A percentile compares a stretch with the other conserved stretches of the same genome.
Evolutionary conservation across 345 rosid species (phyloP).

Genomic region (Hevea brasiliensis): DNA sequence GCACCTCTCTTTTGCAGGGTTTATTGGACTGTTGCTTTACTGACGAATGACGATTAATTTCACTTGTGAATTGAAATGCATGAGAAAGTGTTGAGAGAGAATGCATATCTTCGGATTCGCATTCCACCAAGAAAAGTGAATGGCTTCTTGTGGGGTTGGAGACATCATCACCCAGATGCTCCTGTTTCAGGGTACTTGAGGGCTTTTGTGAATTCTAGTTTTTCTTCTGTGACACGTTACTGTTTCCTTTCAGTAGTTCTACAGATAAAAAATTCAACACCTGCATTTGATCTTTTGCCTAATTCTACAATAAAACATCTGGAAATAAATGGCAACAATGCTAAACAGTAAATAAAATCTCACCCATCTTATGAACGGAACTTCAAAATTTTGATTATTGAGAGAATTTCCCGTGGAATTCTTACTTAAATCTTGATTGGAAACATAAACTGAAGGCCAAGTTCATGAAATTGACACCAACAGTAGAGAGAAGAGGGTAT

Average conservation of each 20-base stretch:
- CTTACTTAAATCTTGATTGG: conserved; percentile 17
- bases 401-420: conserved; percentile 12
- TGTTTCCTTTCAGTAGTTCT: background rate
- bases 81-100: background rate
- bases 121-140: conserved; percentile 3
- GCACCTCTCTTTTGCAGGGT: too few relatives aligned
- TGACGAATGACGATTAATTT: background rate
- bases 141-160: conserved; percentile 20
- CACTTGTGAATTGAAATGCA: background rate
- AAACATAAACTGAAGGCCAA: conserved; percentile 24
- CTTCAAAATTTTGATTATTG: conserved; percentile 7
- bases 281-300: background rate
- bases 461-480: conserved; percentile 17
- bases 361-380: too few relatives aligned
- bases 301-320: too few relatives aligned
- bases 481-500: background rate
- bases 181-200: conserved; percentile 6
- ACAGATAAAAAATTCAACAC: background rate
- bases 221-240: background rate
- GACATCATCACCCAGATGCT: conserved; percentile 16
- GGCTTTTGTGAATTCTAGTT: conserved; percentile 6
- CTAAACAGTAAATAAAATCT: background rate
- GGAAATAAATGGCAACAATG: too few relatives aligned
- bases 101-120: conserved; percentile 20
- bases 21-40: background rate